These are phyloP conservation scores for Saccharomycopsis fodiens DNA, from an alignment of 805 yeast genomes.

Conservation along the genomic window DNA sequence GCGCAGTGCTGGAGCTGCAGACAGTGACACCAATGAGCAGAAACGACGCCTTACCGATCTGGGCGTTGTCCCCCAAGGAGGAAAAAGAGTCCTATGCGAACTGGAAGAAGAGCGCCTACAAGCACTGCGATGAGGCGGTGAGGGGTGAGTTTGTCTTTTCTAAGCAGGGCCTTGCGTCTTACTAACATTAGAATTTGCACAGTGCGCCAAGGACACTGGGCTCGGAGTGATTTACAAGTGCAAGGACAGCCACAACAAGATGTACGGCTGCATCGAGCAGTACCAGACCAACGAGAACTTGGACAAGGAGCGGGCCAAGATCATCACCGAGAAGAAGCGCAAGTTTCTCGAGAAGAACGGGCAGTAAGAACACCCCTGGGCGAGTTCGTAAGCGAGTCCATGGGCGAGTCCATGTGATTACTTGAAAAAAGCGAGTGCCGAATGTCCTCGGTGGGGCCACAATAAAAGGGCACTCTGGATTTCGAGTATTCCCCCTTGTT, in stretches of 20 bases:
- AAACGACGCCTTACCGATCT: conserved; percentile 42
- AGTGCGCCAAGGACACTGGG: conserved; percentile 58
- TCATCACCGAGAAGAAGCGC: conserved; percentile 50
- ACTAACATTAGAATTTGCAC: conserved; percentile 39
- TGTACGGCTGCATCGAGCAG: conserved; percentile 55
- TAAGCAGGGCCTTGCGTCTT: conserved; percentile 59
- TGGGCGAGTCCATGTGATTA: no score
- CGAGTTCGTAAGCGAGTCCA: no score
- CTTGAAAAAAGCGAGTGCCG: no score
- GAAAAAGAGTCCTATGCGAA: conserved; percentile 65
- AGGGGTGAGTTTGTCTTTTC: conserved; percentile 59
- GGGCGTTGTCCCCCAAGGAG: conserved; percentile 73
- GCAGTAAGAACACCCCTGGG: no score
- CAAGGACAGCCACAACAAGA: conserved; percentile 44
- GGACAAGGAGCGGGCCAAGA: conserved; percentile 60
- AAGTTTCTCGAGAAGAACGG: conserved; percentile 13
- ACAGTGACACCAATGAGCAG: not conserved
- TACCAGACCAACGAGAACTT: conserved; percentile 57
- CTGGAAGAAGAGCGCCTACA: conserved; percentile 62
- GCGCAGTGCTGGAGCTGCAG: no score
- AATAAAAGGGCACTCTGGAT: no score
- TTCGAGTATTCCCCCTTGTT: no score
- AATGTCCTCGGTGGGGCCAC: no score
- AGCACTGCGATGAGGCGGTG: conserved; percentile 60
- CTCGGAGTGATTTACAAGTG: conserved; percentile 63